A percentile compares a stretch with the other conserved stretches of the same genome.
Conservation (phyloP, 139 green algal species). For the Chlorella vulgaris region DNA sequence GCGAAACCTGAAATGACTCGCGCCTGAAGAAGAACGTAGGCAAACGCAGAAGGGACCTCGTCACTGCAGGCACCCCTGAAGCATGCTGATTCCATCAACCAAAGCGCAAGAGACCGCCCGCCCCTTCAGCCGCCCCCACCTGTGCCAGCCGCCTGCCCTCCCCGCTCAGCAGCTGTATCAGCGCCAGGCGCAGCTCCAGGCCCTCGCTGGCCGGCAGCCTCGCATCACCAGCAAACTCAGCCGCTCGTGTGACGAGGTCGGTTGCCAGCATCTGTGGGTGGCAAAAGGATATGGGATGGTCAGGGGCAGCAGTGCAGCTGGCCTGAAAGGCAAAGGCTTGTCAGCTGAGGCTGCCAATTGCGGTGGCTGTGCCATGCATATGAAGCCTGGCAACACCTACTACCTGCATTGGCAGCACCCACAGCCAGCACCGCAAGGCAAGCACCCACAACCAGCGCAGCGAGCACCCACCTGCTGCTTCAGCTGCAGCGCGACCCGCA, state of each 20-base stretch:
- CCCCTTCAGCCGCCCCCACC: neutral
- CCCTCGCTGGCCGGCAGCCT: conserved; percentile 5
- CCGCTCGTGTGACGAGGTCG: neutral
- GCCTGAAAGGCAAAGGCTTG: too few relatives aligned
- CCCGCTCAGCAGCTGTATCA: neutral
- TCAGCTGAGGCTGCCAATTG: too few relatives aligned
- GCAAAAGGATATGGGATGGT: too few relatives aligned
- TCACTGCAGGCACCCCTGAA: neutral
- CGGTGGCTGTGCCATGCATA: too few relatives aligned
- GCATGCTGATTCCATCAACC: neutral
- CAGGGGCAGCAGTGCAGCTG: too few relatives aligned
- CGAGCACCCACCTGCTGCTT: conserved; percentile 27
- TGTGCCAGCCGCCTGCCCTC: neutral
- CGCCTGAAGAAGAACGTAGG: too few relatives aligned
- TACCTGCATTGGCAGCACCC: too few relatives aligned
- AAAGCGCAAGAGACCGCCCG: neutral
- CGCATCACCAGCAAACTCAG: conserved; percentile 11
- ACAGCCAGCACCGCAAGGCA: neutral
- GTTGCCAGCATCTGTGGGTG: neutral
- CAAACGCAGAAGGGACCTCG: neutral
- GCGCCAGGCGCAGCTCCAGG: neutral
- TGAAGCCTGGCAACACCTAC: too few relatives aligned
- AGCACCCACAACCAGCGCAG: neutral
- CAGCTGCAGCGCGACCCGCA: conserved; percentile 16
- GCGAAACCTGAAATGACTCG: too few relatives aligned